Conservation (phyloP, 192 early-diverging fungal genomes). For the Thamnidium elegans region DNA sequence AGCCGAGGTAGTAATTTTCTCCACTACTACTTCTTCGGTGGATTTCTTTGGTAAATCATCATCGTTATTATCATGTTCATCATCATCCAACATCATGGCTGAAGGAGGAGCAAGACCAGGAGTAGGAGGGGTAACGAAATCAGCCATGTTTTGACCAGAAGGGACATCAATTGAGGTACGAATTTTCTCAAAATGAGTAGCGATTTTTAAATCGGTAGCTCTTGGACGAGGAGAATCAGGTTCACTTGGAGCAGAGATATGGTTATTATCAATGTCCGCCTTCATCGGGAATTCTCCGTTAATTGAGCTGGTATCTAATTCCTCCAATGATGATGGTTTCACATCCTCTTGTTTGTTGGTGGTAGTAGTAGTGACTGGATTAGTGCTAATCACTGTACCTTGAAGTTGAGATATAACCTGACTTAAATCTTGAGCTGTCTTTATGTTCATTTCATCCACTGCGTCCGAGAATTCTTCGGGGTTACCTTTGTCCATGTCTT, state of each 20-base stretch:
- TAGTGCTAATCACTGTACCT: background rate
- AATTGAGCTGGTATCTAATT: constrained; percentile 17
- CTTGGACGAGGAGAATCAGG: background rate
- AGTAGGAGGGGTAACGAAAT: constrained; percentile 35
- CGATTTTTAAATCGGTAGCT: constrained; percentile 4
- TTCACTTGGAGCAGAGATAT: constrained; percentile 9
- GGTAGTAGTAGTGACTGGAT: background rate
- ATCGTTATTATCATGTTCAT: constrained; percentile 2
- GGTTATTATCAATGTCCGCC: no score
- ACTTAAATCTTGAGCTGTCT: background rate
- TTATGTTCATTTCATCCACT: background rate
- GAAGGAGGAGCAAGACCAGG: constrained; percentile 27
- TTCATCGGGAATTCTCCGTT: background rate
- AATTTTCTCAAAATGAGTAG: constrained; percentile 8
- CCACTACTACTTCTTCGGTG: no score
- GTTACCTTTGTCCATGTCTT: background rate
- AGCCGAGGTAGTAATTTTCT: no score
- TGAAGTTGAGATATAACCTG: background rate
- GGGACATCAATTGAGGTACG: constrained; percentile 23
- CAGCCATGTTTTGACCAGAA: constrained; percentile 34
- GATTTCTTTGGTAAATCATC: background rate
- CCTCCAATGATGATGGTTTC: background rate
- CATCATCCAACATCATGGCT: constrained; percentile 8
- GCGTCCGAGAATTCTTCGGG: constrained; percentile 11
- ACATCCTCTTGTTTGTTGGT: background rate